Conservation (phyloP, 805 yeast genomes). For the Vanderwaltozyma polyspora region DNA sequence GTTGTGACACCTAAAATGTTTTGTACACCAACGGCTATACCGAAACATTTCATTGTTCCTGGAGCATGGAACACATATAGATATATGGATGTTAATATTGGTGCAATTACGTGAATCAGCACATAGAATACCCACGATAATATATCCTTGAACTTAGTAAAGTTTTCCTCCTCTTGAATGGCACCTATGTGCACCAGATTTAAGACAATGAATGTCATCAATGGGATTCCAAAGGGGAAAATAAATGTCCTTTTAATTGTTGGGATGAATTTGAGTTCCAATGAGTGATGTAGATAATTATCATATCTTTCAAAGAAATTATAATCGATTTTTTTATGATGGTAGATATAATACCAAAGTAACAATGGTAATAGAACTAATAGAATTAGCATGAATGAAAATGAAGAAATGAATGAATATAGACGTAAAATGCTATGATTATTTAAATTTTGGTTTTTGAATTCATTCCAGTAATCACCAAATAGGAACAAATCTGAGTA, state of each 20-base stretch:
- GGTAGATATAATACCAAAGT: constrained; percentile 21
- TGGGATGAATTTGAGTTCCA: constrained; percentile 13
- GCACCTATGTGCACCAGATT: constrained; percentile 36
- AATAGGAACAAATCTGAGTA: constrained; percentile 20
- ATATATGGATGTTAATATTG: constrained; percentile 51
- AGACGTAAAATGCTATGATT: constrained; percentile 3
- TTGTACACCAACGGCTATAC: constrained; percentile 47
- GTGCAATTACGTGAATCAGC: constrained; percentile 47
- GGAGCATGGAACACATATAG: constrained; percentile 57
- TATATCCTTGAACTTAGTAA: constrained; percentile 38
- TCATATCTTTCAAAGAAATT: constrained; percentile 20
- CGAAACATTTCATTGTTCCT: constrained; percentile 45
- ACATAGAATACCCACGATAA: constrained; percentile 55
- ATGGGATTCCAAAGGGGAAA: constrained; percentile 29
- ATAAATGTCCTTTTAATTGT: constrained; percentile 10
- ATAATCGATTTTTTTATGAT: constrained; percentile 9
- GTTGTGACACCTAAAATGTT: constrained; percentile 50
- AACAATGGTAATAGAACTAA: constrained; percentile 14
- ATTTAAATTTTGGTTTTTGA: constrained; percentile 11
- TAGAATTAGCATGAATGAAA: constrained; percentile 7
- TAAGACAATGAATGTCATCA: constrained; percentile 33
- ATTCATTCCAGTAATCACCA: constrained; percentile 25
- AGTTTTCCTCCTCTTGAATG: constrained; percentile 26
- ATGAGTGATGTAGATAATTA: constrained; percentile 10
- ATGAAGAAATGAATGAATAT: constrained; percentile 9